Conservation (phyloP, 2,329 filamentous ascomycete species). For the Penicillium psychrosexuale region DNA sequence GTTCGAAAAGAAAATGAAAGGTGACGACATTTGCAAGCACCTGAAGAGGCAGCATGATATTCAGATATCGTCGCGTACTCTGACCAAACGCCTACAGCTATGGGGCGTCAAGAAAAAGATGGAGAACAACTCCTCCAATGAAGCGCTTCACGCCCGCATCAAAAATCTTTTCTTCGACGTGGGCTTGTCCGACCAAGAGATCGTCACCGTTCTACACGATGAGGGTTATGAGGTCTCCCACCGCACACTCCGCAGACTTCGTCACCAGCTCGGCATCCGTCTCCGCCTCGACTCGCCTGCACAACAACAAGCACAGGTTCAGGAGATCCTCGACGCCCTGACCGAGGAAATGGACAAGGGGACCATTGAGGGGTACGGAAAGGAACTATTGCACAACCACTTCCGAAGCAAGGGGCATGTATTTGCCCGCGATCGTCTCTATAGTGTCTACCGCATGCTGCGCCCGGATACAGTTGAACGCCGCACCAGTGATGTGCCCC, state of each 20-base stretch:
- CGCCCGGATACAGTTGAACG: slow-evolving; percentile 6
- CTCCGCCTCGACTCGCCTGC: slow-evolving; percentile 7
- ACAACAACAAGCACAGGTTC: slow-evolving; percentile 8
- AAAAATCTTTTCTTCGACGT: slow-evolving; percentile 14
- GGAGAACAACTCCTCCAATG: slow-evolving; percentile 2
- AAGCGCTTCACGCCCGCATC: slow-evolving; percentile 7
- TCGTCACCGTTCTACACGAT: slow-evolving; percentile 10
- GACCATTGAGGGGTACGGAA: slow-evolving; percentile 13
- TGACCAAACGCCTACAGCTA: slow-evolving; percentile 8
- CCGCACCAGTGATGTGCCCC: slow-evolving; percentile 5
- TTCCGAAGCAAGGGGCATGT: slow-evolving; percentile 12
- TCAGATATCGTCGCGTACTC: slow-evolving; percentile 9
- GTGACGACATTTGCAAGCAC: slow-evolving; percentile 9
- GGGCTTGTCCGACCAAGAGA: slow-evolving; percentile 11
- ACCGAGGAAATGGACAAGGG: slow-evolving; percentile 11
- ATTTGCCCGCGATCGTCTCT: slow-evolving; percentile 15
- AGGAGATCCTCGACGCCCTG: slow-evolving; percentile 4
- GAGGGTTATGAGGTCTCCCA: slow-evolving; percentile 10
- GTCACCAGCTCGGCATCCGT: slow-evolving; percentile 5
- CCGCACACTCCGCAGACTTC: slow-evolving; percentile 9
- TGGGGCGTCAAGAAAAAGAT: slow-evolving; percentile 11
- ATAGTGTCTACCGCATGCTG: slow-evolving; percentile 10
- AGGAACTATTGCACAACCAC: slow-evolving; percentile 12
- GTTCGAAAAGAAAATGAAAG: slow-evolving; percentile 7
- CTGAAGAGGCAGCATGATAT: slow-evolving; percentile 5